Evolutionary conservation across 257 asterid genomes (phyloP), one percentile per base, ranked within the genome.

Genomic region (Solanum microdontum): DNA sequence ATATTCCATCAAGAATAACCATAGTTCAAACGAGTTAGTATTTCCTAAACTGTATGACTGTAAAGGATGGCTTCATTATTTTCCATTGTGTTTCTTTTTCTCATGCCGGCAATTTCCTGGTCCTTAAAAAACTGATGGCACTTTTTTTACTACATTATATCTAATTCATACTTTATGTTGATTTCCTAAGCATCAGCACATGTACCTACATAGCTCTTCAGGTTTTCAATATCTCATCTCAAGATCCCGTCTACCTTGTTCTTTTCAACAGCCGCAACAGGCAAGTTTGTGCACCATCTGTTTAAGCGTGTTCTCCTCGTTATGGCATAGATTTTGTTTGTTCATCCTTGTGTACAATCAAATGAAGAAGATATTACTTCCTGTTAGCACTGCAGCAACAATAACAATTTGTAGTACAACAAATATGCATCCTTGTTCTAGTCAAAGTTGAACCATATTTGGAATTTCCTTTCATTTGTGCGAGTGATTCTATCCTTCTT

Each of bases 191-290:
- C 91, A 36, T 90, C 82, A 87, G 82, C 87, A 91, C 94, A 62
- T 94, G 97, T 32, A 90, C 89, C 86, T 96, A 96, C 90, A 90
- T 95, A 19, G 96, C 90, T 76, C 85, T 93, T 84, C 96, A 94
- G 68, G 94, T 94, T 72, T 91, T 91, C 92, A 90, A 62, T 62
- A 94, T 93, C 90, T 87, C 93, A 24, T 43, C 96, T 87, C 88
- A 90, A 87, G 98, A 94, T 89, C 97, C 96, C 30, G 75, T 87
- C 14, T 90, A 36, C 91, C 91, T 91, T 36, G 64, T 94, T 89
- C 94, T 95, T 86, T 96, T 95, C 92, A 92, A 88, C 79, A 90
- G 88, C 91, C 83, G 40, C 88, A 90, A 82, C 95, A 95, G 98
- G 99, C 92, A 93, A 93, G 94, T 90, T 32, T 58, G 12, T 83